phyloP scores from a whole-genome alignment of 1,284 basidiomycete species.

The Tilletiopsis washingtonensis region DNA sequence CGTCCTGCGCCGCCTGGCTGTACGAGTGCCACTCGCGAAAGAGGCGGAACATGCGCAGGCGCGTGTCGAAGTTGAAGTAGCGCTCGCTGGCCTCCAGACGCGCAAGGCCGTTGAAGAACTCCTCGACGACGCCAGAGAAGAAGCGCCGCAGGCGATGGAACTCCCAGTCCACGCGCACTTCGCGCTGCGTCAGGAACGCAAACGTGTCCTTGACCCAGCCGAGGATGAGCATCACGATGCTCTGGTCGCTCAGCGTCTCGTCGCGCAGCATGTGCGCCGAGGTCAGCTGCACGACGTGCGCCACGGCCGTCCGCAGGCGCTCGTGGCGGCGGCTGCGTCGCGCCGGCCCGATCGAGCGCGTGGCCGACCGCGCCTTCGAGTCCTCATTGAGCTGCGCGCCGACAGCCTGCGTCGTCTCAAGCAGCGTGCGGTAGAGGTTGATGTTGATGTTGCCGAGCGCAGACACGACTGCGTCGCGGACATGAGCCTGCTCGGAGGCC shows the following conservation, averaged over 20 bases:
- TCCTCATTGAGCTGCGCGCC: constrained; percentile 77
- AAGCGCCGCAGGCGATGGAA: constrained; percentile 75
- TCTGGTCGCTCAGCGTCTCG: constrained; percentile 57
- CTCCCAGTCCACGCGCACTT: constrained; percentile 68
- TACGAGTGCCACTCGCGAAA: constrained; percentile 92
- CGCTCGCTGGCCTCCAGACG: constrained; percentile 65
- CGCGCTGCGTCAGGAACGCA: constrained; percentile 62
- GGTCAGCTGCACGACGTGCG: constrained; percentile 78
- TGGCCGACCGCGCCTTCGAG: constrained; percentile 49
- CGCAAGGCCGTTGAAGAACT: constrained; percentile 70
- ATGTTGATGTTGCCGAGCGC: constrained; percentile 79
- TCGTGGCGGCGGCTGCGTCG: constrained; percentile 63
- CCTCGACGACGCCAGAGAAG: constrained; percentile 80
- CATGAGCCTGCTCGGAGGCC: constrained; percentile 71
- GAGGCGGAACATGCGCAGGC: constrained; percentile 70
- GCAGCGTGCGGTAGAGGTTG: constrained; percentile 66
- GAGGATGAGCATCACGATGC: constrained; percentile 66
- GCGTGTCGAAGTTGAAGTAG: constrained; percentile 67
- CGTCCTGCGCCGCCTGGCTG: constrained; percentile 65
- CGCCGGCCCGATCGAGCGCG: constrained; percentile 2
- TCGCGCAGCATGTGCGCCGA: constrained; percentile 68
- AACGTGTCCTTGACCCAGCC: constrained; percentile 80
- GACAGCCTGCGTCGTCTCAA: constrained; percentile 74
- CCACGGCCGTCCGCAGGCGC: constrained; percentile 77
- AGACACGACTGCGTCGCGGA: constrained; percentile 75